Percentiles rank a stretch among this genome's conserved stretches.
Conservation (phyloP, 139 green algal species). For the Chlamydomonas sp. region DNA sequence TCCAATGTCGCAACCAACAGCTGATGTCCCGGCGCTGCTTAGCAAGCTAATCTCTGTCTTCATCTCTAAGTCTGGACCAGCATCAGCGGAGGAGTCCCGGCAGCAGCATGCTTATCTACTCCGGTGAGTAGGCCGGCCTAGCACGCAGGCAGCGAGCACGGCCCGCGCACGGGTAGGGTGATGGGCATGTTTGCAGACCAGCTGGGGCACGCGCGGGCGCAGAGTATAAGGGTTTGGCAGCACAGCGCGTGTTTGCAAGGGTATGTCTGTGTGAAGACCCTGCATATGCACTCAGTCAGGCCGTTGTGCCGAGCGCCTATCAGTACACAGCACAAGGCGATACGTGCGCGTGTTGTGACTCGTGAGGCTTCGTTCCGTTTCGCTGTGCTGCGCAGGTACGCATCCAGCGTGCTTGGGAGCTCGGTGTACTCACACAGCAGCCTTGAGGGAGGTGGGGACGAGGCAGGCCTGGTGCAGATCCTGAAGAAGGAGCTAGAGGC, state of each 20-base stretch:
- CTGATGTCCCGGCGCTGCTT: constrained; percentile 5
- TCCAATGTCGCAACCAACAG: background rate
- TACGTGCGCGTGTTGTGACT: background rate
- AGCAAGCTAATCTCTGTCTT: background rate
- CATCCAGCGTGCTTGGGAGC: background rate
- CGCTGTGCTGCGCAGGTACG: background rate
- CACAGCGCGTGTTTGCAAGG: too few relatives aligned
- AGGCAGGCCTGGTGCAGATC: background rate
- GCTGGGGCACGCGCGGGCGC: too few relatives aligned
- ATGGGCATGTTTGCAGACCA: too few relatives aligned
- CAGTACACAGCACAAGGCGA: too few relatives aligned
- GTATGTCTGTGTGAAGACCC: too few relatives aligned
- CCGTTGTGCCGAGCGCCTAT: too few relatives aligned
- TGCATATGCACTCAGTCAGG: too few relatives aligned
- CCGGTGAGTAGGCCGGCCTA: background rate
- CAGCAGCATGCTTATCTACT: background rate
- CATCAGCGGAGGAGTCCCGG: background rate
- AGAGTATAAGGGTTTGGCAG: too few relatives aligned
- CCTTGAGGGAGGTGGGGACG: constrained; percentile 14
- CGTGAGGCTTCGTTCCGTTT: background rate
- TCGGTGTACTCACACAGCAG: background rate
- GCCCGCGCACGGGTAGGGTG: background rate
- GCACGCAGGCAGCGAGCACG: background rate
- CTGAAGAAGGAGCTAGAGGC: constrained; percentile 14
- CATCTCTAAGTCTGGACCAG: background rate